These are phyloP conservation scores for Candida schatavii DNA, from an alignment of 805 yeast genomes.

Conservation along the genomic window DNA sequence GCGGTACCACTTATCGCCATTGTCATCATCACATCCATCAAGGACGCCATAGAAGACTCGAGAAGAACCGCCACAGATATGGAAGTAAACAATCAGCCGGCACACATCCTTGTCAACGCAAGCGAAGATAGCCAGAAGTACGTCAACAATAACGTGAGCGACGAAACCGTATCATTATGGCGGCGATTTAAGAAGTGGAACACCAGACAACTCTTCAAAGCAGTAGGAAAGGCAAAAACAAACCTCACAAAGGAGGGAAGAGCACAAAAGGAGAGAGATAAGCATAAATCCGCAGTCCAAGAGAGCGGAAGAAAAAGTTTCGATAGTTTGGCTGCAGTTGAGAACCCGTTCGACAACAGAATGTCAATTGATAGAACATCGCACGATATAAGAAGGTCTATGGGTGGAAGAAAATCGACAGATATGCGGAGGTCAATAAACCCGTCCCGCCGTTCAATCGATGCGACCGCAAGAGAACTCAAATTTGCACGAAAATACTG, in stretches of 20 bases:
- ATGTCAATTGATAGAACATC: no score
- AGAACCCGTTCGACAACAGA: conserved; percentile 12
- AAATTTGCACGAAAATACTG: conserved; percentile 43
- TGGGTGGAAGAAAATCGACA: conserved; percentile 15
- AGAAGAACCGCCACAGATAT: conserved; percentile 68
- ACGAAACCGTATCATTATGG: conserved; percentile 66
- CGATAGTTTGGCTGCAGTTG: conserved; percentile 24
- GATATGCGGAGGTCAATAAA: conserved; percentile 15
- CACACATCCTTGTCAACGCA: conserved; percentile 52
- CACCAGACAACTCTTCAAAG: conserved; percentile 26
- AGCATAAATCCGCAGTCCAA: conserved; percentile 8
- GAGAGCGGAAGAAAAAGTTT: conserved; percentile 25
- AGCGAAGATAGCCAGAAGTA: conserved; percentile 8
- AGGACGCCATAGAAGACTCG: conserved; percentile 81
- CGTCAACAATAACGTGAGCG: conserved; percentile 56
- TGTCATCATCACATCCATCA: conserved; percentile 68
- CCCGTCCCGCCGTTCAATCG: conserved; percentile 5
- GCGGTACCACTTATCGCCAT: conserved; percentile 80
- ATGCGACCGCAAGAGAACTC: conserved; percentile 15
- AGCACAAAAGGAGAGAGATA: conserved; percentile 25
- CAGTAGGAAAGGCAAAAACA: conserved; percentile 24
- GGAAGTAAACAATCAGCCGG: conserved; percentile 71
- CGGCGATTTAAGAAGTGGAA: conserved; percentile 61
- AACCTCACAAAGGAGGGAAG: conserved; percentile 35
- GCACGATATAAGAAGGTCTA: no score